A percentile compares a stretch with the other conserved stretches of the same genome.
Conservation (phyloP, 345 rosid genomes). For the Arabis alpina region DNA sequence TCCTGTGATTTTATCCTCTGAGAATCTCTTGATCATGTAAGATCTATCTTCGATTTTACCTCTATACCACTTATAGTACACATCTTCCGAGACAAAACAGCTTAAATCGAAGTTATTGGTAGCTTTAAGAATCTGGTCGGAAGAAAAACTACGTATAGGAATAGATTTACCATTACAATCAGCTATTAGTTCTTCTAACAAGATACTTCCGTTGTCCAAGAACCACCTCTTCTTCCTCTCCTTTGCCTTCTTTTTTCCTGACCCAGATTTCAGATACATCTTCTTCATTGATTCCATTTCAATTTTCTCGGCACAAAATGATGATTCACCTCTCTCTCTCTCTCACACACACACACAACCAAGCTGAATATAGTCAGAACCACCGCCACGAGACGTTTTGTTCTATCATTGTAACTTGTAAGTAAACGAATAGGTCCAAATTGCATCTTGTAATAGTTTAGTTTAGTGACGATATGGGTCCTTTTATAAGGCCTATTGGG, state of each 20-base stretch:
- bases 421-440: too few relatives aligned
- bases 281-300: background rate
- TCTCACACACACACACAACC: too few relatives aligned
- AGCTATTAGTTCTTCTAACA: slow-evolving; percentile 3
- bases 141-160: slow-evolving; percentile 22
- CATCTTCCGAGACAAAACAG: slow-evolving; percentile 8
- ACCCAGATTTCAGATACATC: background rate
- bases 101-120: slow-evolving; percentile 20
- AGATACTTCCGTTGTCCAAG: slow-evolving; percentile 22
- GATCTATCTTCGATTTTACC: slow-evolving; percentile 26
- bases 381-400: too few relatives aligned
- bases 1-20: background rate
- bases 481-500: too few relatives aligned
- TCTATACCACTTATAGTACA: slow-evolving; percentile 13
- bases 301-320: too few relatives aligned
- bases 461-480: too few relatives aligned
- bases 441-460: too few relatives aligned
- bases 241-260: background rate
- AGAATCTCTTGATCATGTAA: slow-evolving; percentile 35
- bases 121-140: slow-evolving; percentile 17
- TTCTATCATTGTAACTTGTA: too few relatives aligned
- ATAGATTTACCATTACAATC: slow-evolving; percentile 31
- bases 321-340: too few relatives aligned
- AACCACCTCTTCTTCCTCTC: background rate
- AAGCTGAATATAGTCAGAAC: too few relatives aligned